phyloP scores from a whole-genome alignment of 352 stramenopile genomes.

The Phytophthora megakarya region DNA sequence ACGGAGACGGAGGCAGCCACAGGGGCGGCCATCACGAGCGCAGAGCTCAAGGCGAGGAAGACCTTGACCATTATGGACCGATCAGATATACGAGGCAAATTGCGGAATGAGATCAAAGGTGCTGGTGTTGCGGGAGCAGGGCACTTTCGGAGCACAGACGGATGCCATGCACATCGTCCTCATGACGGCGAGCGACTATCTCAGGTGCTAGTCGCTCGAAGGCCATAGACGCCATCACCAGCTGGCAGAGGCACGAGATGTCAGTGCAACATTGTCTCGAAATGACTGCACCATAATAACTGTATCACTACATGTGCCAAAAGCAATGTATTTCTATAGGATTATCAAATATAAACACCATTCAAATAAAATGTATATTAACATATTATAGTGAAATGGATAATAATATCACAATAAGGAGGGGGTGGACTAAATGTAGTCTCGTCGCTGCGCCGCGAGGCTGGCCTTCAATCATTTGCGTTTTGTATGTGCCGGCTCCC shows the following conservation, averaged over 20 bases:
- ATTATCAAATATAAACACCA: background rate
- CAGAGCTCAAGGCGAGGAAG: conserved; percentile 45
- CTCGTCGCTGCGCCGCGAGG: conserved; percentile 1
- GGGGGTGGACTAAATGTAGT: conserved; percentile 10
- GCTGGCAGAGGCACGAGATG: conserved; percentile 10
- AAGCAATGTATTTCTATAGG: background rate
- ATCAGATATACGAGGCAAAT: conserved; percentile 19
- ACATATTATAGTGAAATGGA: background rate
- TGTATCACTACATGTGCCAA: background rate
- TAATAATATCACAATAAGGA: background rate
- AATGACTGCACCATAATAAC: conserved; percentile 6
- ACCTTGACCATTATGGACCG: conserved; percentile 45
- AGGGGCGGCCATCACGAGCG: conserved; percentile 35
- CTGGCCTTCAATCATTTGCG: conserved; percentile 9
- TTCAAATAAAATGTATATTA: background rate
- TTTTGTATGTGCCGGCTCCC: conserved; percentile 16
- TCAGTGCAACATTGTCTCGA: conserved; percentile 10
- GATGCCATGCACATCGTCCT: conserved; percentile 34
- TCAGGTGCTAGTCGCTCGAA: conserved; percentile 18
- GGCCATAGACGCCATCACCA: conserved; percentile 25
- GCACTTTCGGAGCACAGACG: conserved; percentile 25
- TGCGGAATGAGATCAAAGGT: conserved; percentile 27
- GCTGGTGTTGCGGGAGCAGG: conserved; percentile 2
- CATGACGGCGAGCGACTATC: conserved; percentile 19
- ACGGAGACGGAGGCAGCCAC: conserved; percentile 43